Evolutionary conservation across 1,284 basidiomycete species (phyloP).

Genomic region (Trametes sp.): DNA sequence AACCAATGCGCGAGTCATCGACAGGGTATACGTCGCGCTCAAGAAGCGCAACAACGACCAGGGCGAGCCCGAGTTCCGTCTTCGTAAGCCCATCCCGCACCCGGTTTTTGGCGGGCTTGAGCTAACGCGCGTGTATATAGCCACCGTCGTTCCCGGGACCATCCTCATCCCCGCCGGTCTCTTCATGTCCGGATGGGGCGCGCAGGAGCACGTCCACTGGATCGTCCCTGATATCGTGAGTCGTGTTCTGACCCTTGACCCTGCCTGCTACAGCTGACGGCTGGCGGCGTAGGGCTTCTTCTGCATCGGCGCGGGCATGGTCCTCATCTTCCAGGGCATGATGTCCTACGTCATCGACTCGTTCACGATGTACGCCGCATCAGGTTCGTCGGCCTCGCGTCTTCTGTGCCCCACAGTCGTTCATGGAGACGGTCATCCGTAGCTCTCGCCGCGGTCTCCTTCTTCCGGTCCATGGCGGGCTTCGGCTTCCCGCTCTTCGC

Average conservation of each 20-base stretch:
- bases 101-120: background rate
- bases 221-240: slow-evolving; percentile 69
- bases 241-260: background rate
- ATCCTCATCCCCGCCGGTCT: slow-evolving; percentile 63
- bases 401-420: background rate
- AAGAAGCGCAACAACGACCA: slow-evolving; percentile 58
- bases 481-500: slow-evolving; percentile 76
- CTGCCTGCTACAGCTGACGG: background rate
- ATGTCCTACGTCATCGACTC: slow-evolving; percentile 71
- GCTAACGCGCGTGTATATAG: slow-evolving; percentile 40
- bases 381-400: slow-evolving; percentile 47
- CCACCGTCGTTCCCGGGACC: slow-evolving; percentile 62
- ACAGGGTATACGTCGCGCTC: slow-evolving; percentile 58
- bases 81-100: slow-evolving; percentile 31
- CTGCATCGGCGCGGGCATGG: slow-evolving; percentile 57
- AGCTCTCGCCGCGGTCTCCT: slow-evolving; percentile 67
- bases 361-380: slow-evolving; percentile 70
- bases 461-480: slow-evolving; percentile 63
- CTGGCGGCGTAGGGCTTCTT: slow-evolving; percentile 70
- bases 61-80: slow-evolving; percentile 64
- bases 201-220: slow-evolving; percentile 63
- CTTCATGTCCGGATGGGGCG: slow-evolving; percentile 71
- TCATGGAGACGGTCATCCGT: background rate
- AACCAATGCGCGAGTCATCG: slow-evolving; percentile 61
- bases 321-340: slow-evolving; percentile 62